A percentile compares a stretch with the other conserved stretches of the same genome.
Evolutionary conservation across 805 yeast species (phyloP).

Genomic region (Candida pini): DNA sequence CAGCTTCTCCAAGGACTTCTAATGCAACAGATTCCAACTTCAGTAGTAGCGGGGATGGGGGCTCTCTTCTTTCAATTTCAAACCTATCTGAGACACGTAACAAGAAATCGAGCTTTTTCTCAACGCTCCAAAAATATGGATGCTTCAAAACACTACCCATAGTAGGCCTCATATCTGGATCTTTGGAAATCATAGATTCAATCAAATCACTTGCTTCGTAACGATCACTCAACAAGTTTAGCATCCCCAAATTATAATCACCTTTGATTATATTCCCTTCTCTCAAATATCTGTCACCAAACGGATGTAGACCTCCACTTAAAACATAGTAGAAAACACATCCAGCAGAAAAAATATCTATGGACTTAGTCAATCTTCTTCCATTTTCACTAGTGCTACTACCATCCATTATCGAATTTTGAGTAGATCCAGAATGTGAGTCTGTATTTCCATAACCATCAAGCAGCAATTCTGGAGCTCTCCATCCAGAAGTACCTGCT

Average conservation of each 20-base stretch:
- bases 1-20: conserved; percentile 52
- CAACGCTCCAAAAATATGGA: conserved; percentile 81
- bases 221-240: conserved; percentile 40
- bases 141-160: conserved; percentile 66
- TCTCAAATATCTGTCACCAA: conserved; percentile 84
- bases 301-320: conserved; percentile 84
- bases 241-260: conserved; percentile 43
- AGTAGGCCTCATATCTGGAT: conserved; percentile 69
- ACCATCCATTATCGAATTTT: conserved; percentile 1
- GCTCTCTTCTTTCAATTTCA: conserved; percentile 83
- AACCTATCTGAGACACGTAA: conserved; percentile 86
- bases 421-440: conserved; percentile 17
- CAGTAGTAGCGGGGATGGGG: conserved; percentile 53
- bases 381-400: conserved; percentile 14
- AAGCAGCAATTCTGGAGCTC: conserved; percentile 84
- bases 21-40: conserved; percentile 64
- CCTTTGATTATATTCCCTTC: conserved; percentile 84
- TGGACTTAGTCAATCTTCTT: conserved; percentile 75
- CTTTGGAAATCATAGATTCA: conserved; percentile 57
- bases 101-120: conserved; percentile 75
- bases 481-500: conserved; percentile 98
- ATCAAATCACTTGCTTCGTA: conserved; percentile 73
- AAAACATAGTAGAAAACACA: conserved; percentile 88
- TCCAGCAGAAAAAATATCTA: conserved; percentile 91
- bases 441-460: conserved; percentile 23